Conservation (phyloP, 225 moss, liverwort and hornwort species). For the Asterella californica region DNA sequence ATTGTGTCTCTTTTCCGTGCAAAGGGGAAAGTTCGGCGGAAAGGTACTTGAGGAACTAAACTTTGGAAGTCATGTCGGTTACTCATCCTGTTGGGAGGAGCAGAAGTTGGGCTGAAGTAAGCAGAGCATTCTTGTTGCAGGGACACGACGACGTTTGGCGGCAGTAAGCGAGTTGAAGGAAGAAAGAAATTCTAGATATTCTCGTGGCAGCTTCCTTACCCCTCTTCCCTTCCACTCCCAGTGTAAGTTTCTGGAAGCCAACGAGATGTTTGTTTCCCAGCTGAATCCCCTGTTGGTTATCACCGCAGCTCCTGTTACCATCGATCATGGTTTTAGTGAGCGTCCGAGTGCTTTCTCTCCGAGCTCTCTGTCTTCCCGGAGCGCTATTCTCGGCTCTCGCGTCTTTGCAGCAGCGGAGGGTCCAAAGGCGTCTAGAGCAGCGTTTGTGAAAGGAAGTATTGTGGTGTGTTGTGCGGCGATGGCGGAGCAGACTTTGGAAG, state of each 20-base stretch:
- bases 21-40: neutral
- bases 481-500: conserved; percentile 29
- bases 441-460: conserved; percentile 32
- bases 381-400: neutral
- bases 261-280: neutral
- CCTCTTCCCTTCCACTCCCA: neutral
- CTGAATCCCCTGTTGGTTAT: neutral
- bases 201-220: neutral
- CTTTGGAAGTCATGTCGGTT: neutral
- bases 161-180: neutral
- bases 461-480: conserved; percentile 38
- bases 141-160: neutral
- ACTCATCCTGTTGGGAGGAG: neutral
- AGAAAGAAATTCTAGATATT: neutral
- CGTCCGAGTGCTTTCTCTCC: neutral
- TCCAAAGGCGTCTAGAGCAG: conserved; percentile 27
- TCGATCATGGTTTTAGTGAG: neutral
- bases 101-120: neutral
- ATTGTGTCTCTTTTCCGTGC: neutral
- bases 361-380: neutral
- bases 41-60: neutral
- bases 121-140: neutral
- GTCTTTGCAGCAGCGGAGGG: conserved; percentile 3
- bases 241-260: neutral
- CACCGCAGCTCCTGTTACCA: neutral